A percentile compares a stretch with the other conserved stretches of the same genome.
Conservation (phyloP, 805 yeast genomes). For the Metschnikowia drakensbergensis region DNA sequence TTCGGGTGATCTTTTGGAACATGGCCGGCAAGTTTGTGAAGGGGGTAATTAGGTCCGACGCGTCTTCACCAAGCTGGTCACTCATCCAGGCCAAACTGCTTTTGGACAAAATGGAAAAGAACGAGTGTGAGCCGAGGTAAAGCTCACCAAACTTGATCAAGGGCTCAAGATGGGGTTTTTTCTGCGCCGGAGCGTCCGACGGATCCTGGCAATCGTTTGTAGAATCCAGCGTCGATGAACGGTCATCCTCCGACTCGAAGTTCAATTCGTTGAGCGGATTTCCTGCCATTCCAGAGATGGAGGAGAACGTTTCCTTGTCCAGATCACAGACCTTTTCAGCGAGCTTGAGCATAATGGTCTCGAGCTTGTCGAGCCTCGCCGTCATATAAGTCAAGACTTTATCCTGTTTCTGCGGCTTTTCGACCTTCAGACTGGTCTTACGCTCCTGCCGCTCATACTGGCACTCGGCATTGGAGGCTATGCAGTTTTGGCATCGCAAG, state of each 20-base stretch:
- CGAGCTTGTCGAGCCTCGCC: constrained; percentile 7
- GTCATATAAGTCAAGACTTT: background rate
- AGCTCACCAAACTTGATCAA: constrained; percentile 13
- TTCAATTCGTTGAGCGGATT: background rate
- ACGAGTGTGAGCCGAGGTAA: constrained; percentile 36
- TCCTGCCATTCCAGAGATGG: background rate
- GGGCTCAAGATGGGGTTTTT: background rate
- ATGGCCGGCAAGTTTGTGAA: constrained; percentile 28
- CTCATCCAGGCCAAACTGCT: constrained; percentile 34
- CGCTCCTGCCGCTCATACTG: constrained; percentile 11
- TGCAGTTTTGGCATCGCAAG: constrained; percentile 13
- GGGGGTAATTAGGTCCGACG: constrained; percentile 22
- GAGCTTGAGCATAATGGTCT: constrained; percentile 3
- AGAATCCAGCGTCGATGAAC: background rate
- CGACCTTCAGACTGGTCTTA: constrained; percentile 5
- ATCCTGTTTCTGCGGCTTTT: constrained; percentile 4
- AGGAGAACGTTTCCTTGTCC: background rate
- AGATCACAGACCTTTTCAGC: background rate
- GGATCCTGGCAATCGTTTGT: background rate
- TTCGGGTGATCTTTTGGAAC: constrained; percentile 18
- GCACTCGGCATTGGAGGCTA: constrained; percentile 9
- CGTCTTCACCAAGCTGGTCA: constrained; percentile 22
- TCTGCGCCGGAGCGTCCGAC: background rate
- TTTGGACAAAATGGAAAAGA: constrained; percentile 32
- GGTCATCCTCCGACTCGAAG: constrained; percentile 1